These are phyloP conservation scores for Leccinum pellstonianum DNA, from an alignment of 768 basidiomycete species.

Conservation along the genomic window DNA sequence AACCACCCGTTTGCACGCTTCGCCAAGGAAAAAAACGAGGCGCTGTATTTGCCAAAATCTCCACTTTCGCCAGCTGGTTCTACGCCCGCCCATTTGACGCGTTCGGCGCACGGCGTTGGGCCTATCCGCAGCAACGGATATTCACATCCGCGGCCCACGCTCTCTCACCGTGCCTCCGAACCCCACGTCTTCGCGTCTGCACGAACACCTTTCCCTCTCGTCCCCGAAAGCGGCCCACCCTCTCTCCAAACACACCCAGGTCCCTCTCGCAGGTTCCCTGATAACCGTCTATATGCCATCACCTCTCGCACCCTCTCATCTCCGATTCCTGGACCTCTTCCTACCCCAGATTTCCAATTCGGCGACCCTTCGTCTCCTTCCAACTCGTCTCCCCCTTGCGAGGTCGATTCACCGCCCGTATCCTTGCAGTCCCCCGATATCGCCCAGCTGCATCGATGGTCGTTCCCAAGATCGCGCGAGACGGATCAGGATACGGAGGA, in stretches of 20 bases:
- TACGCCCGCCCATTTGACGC: constrained; percentile 36
- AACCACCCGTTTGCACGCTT: constrained; percentile 40
- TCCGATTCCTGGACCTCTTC: constrained; percentile 55
- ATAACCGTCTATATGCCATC: constrained; percentile 48
- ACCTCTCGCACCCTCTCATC: constrained; percentile 47
- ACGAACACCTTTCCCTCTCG: constrained; percentile 37
- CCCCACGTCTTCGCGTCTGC: constrained; percentile 37
- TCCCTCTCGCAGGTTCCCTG: constrained; percentile 34
- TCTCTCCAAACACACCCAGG: constrained; percentile 10
- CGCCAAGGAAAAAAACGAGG: constrained; percentile 36
- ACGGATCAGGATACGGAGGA: constrained; percentile 54
- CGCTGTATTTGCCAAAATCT: constrained; percentile 32
- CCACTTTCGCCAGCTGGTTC: constrained; percentile 33
- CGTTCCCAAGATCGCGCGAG: constrained; percentile 40
- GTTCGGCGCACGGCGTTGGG: constrained; percentile 35
- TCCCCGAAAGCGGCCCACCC: constrained; percentile 24
- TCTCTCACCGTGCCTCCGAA: constrained; percentile 33
- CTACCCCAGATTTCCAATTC: constrained; percentile 62
- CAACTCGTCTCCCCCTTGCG: constrained; percentile 51
- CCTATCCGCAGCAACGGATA: constrained; percentile 48
- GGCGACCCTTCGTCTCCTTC: constrained; percentile 54
- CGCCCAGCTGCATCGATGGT: constrained; percentile 37
- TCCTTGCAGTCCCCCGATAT: constrained; percentile 46
- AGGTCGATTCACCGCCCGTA: constrained; percentile 31
- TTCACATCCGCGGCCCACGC: constrained; percentile 35